A percentile compares a stretch with the other conserved stretches of the same genome.
Conservation (phyloP, 495 filamentous ascomycete genomes). For the Penicillium desertorum region DNA sequence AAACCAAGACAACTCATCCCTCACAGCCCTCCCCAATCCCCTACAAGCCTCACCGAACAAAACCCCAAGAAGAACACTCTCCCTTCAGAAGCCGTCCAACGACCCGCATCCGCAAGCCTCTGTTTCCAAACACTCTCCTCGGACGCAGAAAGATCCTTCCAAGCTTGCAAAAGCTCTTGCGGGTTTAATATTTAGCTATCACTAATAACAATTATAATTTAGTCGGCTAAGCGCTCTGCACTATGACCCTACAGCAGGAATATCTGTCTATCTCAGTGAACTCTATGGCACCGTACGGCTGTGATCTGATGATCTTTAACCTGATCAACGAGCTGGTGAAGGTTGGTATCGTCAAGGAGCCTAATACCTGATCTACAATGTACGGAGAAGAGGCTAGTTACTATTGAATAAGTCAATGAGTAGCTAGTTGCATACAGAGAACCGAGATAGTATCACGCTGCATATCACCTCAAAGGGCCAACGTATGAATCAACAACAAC, state of each 20-base stretch:
- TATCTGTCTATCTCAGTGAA: not conserved
- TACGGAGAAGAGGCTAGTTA: not conserved
- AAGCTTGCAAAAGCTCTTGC: too few relatives aligned
- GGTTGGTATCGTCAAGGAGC: not conserved
- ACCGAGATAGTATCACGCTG: too few relatives aligned
- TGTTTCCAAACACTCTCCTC: constrained; percentile 68
- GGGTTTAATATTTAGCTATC: too few relatives aligned
- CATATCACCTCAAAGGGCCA: too few relatives aligned
- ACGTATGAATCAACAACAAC: too few relatives aligned
- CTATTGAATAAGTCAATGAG: not conserved
- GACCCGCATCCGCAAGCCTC: constrained; percentile 64
- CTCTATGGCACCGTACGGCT: not conserved
- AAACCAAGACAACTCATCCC: constrained; percentile 22
- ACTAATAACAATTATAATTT: too few relatives aligned
- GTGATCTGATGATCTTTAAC: not conserved
- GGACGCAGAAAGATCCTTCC: constrained; percentile 61
- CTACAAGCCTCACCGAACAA: constrained; percentile 70
- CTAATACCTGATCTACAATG: not conserved
- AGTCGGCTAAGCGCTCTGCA: not conserved
- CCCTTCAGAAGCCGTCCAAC: constrained; percentile 71
- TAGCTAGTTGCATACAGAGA: not conserved
- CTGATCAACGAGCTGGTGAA: not conserved
- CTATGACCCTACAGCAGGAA: not conserved
- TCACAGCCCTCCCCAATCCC: constrained; percentile 52
- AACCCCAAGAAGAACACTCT: constrained; percentile 69